Evolutionary conservation across 2,329 filamentous ascomycete genomes (phyloP), one percentile per base, ranked within the genome.

Genomic region (Xylaria digitata): DNA sequence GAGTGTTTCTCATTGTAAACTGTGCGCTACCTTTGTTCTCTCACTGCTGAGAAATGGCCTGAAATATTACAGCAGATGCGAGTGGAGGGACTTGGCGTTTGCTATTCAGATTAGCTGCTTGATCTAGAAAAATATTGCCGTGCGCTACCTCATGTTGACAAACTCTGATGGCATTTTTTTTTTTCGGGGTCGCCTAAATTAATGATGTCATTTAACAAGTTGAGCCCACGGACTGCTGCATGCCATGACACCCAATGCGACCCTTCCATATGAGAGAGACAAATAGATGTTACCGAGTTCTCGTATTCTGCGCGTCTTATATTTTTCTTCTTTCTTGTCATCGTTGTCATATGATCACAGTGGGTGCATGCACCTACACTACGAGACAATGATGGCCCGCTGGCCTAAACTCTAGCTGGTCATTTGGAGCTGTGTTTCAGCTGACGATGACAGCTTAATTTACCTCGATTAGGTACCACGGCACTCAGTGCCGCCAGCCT

Each of bases 371-470:
- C 1, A 15, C 9, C 1, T 40, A 13, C 11, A 3, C 37, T 48
- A 21, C 11, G 52, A 56, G 43, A 52, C 32, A 57, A 17, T 37
- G 46, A 37, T 13, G 55, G 50, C 56, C 56, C 43, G 34, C 65
- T 63, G 37, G 34, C 19, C n/a, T 17, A 6, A 13, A 13, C 11
- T 40, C 55, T 43, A 26, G 40, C 48, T 49, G 46, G 17, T 37
- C 56, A 40, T 43, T 53, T 48, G 21, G 45, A 34, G 40, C 17
- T 43, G 13, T 58, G 61, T 57, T 58, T 58, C 23, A 50, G 65
- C 65, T 43, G 45, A 49, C 6, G 13, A 61, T 37, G 56, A 40
- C 61, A 54, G 45, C 50, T 23, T 19, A 23, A 60, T 49, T 49
- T 30, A 37, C n/a, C 55, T 57, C 34, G 50, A 55, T 48, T 40